Conservation (phyloP, 164 flowering plant genomes). For the Vitis riparia region DNA sequence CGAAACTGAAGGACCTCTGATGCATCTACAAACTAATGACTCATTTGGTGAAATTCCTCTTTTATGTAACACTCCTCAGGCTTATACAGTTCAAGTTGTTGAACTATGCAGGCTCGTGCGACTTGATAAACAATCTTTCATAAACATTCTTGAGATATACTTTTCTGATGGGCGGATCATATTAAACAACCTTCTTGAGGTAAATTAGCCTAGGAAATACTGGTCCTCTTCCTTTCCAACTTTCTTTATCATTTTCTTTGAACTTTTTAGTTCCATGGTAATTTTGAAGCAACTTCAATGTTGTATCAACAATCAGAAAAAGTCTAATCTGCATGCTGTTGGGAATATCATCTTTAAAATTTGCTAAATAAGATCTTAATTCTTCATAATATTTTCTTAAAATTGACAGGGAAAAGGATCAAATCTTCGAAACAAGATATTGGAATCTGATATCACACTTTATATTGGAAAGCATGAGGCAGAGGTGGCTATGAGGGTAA, state of each 20-base stretch:
- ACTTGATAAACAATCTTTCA: constrained; percentile 67
- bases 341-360: no score
- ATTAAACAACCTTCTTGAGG: constrained; percentile 66
- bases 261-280: not conserved
- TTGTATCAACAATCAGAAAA: not conserved
- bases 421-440: constrained; percentile 29
- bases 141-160: constrained; percentile 51
- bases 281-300: not conserved
- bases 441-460: constrained; percentile 53
- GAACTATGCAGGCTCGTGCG: constrained; percentile 65
- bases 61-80: constrained; percentile 72
- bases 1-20: constrained; percentile 37
- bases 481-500: constrained; percentile 53
- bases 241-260: not conserved
- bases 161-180: constrained; percentile 60
- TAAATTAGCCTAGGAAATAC: constrained; percentile 16
- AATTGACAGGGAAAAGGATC: constrained; percentile 47
- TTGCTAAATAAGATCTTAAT: no score
- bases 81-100: constrained; percentile 60
- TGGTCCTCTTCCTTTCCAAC: no score
- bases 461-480: constrained; percentile 55
- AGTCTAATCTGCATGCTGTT: no score
- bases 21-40: constrained; percentile 38
- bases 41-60: constrained; percentile 67
- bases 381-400: no score